Evolutionary conservation across 2,329 filamentous ascomycete species (phyloP).

Genomic region (Ceratocystis ficicola): DNA sequence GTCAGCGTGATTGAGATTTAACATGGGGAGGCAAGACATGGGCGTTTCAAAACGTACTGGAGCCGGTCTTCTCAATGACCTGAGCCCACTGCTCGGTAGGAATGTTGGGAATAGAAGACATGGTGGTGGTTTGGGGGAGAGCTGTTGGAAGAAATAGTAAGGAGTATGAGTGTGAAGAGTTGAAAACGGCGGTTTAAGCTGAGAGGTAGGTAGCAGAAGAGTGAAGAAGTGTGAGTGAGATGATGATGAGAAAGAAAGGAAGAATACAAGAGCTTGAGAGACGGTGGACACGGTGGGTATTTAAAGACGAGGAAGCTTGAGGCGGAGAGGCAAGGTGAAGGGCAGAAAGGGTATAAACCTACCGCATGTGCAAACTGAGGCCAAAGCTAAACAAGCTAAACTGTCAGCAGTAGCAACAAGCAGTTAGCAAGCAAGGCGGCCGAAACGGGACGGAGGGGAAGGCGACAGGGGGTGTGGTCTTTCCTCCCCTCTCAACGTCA

Average conservation of each 20-base stretch:
- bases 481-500: not conserved
- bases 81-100: constrained; percentile 84
- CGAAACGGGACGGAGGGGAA: constrained; percentile 8
- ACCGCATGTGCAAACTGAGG: not conserved
- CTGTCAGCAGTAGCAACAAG: not conserved
- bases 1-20: not conserved
- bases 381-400: not conserved
- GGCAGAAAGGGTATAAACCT: not conserved
- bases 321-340: not conserved
- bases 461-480: not conserved
- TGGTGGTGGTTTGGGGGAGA: constrained; percentile 23
- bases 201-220: constrained; percentile 11
- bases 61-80: constrained; percentile 71
- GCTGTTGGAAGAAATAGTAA: constrained; percentile 1
- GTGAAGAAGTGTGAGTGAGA: constrained; percentile 7
- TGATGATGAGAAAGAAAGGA: constrained; percentile 15
- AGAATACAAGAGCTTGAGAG: not conserved
- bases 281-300: constrained; percentile 19
- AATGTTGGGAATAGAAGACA: constrained; percentile 37
- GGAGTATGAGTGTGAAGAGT: not conserved
- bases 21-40: not conserved
- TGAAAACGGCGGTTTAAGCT: not conserved
- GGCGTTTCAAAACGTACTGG: constrained; percentile 38
- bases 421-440: not conserved
- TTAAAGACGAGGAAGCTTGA: constrained; percentile 12